phyloP scores from a whole-genome alignment of 2,329 filamentous ascomycete species.

The Stylonectria norvegica region DNA sequence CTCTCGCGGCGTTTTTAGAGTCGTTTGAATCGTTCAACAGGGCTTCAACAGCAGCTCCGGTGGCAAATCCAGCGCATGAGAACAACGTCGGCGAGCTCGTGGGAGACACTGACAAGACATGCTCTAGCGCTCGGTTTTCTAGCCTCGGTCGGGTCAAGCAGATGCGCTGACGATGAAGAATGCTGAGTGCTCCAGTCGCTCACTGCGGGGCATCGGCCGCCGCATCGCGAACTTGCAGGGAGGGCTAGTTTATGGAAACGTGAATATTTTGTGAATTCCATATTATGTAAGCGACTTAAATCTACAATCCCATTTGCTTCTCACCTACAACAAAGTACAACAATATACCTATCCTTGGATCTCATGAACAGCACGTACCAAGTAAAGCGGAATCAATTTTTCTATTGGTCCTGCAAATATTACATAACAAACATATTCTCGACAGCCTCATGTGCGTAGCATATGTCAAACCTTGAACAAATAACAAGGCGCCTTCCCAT shows the following conservation, averaged over 20 bases:
- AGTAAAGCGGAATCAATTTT: too few relatives aligned
- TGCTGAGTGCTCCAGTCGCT: background rate
- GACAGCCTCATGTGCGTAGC: too few relatives aligned
- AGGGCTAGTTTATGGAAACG: background rate
- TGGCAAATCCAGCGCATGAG: constrained; percentile 25
- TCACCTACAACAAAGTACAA: background rate
- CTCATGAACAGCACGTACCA: too few relatives aligned
- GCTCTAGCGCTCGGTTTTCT: constrained; percentile 8
- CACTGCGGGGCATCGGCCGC: constrained; percentile 1
- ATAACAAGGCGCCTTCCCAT: too few relatives aligned
- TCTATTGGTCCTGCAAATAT: too few relatives aligned
- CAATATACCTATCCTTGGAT: background rate
- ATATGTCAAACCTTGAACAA: too few relatives aligned
- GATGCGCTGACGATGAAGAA: background rate
- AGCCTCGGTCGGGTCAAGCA: background rate
- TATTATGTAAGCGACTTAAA: constrained; percentile 27
- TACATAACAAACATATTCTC: too few relatives aligned
- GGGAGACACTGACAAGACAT: constrained; percentile 17
- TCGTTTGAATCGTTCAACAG: constrained; percentile 13
- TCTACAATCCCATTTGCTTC: background rate
- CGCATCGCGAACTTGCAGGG: too few relatives aligned
- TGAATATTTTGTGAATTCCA: constrained; percentile 26
- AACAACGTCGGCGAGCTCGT: constrained; percentile 16
- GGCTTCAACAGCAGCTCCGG: constrained; percentile 13
- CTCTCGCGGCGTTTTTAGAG: constrained; percentile 2